Evolutionary conservation across 1,284 basidiomycete genomes (phyloP), one percentile per base, ranked within the genome.

Genomic region (Ceratobasidium papillatum): DNA sequence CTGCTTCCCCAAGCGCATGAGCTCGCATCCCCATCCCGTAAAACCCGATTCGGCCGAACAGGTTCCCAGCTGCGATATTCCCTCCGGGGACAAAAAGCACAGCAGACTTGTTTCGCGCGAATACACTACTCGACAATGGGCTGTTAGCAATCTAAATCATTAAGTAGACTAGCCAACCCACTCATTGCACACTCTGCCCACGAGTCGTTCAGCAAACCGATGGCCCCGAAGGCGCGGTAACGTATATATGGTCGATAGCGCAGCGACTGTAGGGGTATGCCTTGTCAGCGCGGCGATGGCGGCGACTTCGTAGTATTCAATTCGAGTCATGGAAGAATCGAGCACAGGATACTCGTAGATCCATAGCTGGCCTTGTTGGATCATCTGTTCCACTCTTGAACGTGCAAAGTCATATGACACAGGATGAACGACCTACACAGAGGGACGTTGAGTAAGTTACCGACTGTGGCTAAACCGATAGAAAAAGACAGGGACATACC

Each of bases 31-130:
- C 69, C 69, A 72, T 72, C 11, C 69, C 69, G 27, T 72, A 72
- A n/a, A 72, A 72, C 8, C 69, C 69, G 45, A 72, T 61, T 3
- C 69, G 69, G 19, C 69, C 69, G 45, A 72, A 56, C 11, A 72
- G n/a, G n/a, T 61, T 72, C 4, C 69, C 22, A 25, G 69, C 69
- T 30, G 69, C 56, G 19, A 56, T 61, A 30, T 72, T 72, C 1
- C 69, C 45, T 51, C 43, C 54, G 25, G 69, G 69, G 43, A 72
- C 69, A 19, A 72, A 72, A 4, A 72, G 45, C 22, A 72, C 69
- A 12, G 69, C 69, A 14, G 69, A 61, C 27, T 72, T 72, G 34
- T 72, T 72, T 30, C 59, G 27, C 9, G 54, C 43, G 27, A 72
- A 72, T 1, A 72, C 69, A 22, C 69, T 72, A 30, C 41, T 17